phyloP scores from a whole-genome alignment of 2,329 filamentous ascomycete genomes.

The Claviceps africana region DNA sequence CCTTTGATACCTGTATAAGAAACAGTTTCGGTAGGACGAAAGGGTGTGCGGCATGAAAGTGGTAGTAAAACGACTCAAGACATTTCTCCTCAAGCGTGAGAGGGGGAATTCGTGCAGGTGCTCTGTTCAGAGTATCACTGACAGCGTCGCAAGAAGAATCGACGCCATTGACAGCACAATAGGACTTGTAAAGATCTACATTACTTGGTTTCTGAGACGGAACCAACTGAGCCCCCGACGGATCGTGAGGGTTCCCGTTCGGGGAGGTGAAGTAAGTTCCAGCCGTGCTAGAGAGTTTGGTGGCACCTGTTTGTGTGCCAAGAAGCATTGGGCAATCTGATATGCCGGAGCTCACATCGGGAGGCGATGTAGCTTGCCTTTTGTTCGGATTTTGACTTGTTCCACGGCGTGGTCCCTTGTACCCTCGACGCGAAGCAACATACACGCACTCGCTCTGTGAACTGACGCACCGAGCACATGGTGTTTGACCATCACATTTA shows the following conservation, averaged over 20 bases:
- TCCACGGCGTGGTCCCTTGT: constrained; percentile 42
- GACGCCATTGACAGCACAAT: constrained; percentile 13
- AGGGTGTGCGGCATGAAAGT: constrained; percentile 44
- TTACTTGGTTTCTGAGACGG: constrained; percentile 10
- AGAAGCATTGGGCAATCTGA: constrained; percentile 27
- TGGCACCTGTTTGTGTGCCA: constrained; percentile 10
- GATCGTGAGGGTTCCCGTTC: constrained; percentile 5
- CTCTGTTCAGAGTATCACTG: constrained; percentile 6
- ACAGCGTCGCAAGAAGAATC: constrained; percentile 10
- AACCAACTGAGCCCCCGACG: constrained; percentile 11
- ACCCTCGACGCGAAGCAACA: constrained; percentile 60
- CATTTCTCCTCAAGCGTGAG: constrained; percentile 35
- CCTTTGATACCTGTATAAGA: constrained; percentile 33
- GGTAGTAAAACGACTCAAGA: constrained; percentile 42
- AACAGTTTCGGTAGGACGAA: constrained; percentile 40
- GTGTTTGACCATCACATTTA: constrained; percentile 58
- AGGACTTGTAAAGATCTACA: constrained; percentile 27
- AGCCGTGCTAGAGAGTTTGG: constrained; percentile 2
- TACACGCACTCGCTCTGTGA: constrained; percentile 52
- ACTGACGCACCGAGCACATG: constrained; percentile 53
- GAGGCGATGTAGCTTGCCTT: constrained; percentile 31
- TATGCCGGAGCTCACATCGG: constrained; percentile 7
- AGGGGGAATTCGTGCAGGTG: constrained; percentile 11
- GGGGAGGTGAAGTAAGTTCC: constrained; percentile 5
- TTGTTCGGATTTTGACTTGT: constrained; percentile 33